Conservation (phyloP, 2,329 filamentous ascomycete species). For the Tolypocladium nubicola region DNA sequence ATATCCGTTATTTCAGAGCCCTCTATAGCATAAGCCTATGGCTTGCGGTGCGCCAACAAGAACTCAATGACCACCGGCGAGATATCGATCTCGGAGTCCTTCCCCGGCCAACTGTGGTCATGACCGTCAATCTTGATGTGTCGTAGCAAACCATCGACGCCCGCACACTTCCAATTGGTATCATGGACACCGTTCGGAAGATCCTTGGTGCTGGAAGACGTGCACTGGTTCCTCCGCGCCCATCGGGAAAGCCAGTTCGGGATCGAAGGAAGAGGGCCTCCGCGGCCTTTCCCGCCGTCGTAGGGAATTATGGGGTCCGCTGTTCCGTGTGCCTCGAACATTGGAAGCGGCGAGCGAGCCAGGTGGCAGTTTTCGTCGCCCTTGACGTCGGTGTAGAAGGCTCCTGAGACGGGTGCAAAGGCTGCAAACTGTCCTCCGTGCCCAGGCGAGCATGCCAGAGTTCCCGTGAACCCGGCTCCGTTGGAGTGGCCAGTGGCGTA, state of each 20-base stretch:
- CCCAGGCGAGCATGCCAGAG: slow-evolving; percentile 27
- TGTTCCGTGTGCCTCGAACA: slow-evolving; percentile 41
- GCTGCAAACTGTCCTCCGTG: slow-evolving; percentile 28
- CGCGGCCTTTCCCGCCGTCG: slow-evolving; percentile 25
- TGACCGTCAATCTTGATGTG: slow-evolving; percentile 10
- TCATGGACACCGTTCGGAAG: slow-evolving; percentile 6
- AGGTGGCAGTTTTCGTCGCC: slow-evolving; percentile 20
- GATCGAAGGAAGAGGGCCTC: slow-evolving; percentile 32
- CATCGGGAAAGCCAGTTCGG: slow-evolving; percentile 27
- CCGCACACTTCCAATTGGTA: slow-evolving; percentile 7
- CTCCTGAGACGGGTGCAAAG: slow-evolving; percentile 29
- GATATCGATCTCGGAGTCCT: slow-evolving; percentile 1
- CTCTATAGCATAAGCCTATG: not conserved
- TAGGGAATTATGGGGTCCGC: slow-evolving; percentile 35
- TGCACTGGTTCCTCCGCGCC: slow-evolving; percentile 17
- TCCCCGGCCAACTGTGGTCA: slow-evolving; percentile 7
- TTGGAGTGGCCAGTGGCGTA: slow-evolving; percentile 34
- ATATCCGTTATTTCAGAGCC: too few species aligned
- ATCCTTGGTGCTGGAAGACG: not conserved
- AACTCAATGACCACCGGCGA: slow-evolving; percentile 4
- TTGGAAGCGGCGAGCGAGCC: slow-evolving; percentile 29
- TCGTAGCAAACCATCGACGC: slow-evolving; percentile 5
- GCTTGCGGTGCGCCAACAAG: slow-evolving; percentile 2
- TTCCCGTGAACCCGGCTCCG: slow-evolving; percentile 31
- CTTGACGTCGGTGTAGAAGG: slow-evolving; percentile 27